Conservation (phyloP, 345 rosid species). For the Gossypium rotundifolium region DNA sequence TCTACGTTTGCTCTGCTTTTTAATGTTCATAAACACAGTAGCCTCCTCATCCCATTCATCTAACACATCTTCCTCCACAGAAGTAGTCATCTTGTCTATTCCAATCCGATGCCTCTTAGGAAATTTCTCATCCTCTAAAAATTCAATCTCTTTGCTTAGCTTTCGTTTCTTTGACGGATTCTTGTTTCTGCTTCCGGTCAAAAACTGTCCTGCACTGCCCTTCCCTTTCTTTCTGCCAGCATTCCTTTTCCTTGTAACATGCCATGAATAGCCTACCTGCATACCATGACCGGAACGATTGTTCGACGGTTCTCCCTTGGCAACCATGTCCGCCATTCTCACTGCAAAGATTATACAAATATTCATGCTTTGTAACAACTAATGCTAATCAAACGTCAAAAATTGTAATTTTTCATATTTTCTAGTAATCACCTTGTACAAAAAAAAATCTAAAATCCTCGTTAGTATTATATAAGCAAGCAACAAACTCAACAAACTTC, state of each 20-base stretch:
- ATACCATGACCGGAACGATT: background rate
- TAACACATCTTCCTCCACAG: constrained; percentile 4
- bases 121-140: constrained; percentile 1
- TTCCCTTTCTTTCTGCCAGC: background rate
- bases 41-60: constrained; percentile 27
- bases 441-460: background rate
- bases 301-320: constrained; percentile 16
- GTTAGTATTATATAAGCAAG: background rate
- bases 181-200: background rate
- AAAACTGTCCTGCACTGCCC: background rate
- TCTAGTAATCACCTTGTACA: background rate
- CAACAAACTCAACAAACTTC: background rate
- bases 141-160: constrained; percentile 1
- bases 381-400: background rate
- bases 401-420: background rate
- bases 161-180: constrained; percentile 17
- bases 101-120: constrained; percentile 21
- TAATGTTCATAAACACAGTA: constrained; percentile 19
- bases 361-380: background rate
- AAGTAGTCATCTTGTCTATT: constrained; percentile 1
- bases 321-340: constrained; percentile 33
- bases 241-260: constrained; percentile 16
- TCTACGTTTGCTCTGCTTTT: constrained; percentile 11
- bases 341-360: constrained; percentile 19
- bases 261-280: constrained; percentile 8